Percentiles rank a stretch among this genome's conserved stretches.
Conservation (phyloP, 164 flowering plant genomes). For the Magnolia changhungtana region DNA sequence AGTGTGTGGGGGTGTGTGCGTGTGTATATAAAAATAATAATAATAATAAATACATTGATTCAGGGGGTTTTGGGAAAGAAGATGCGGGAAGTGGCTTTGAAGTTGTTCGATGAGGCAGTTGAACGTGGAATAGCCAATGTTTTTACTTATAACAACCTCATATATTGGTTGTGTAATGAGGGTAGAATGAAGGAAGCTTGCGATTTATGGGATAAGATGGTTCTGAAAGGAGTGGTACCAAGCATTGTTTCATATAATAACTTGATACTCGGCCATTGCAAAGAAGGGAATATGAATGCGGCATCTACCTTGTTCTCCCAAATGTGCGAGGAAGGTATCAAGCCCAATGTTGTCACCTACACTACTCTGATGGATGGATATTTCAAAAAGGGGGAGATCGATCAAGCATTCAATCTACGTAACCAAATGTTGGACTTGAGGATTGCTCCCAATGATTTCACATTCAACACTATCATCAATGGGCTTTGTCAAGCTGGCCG, state of each 20-base stretch:
- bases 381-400: too few relatives aligned
- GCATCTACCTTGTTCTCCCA: slow-evolving; percentile 40
- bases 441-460: too few relatives aligned
- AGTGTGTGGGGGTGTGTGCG: too few relatives aligned
- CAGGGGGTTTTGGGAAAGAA: slow-evolving; percentile 36
- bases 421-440: too few relatives aligned
- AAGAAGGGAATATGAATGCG: slow-evolving; percentile 39
- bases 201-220: slow-evolving; percentile 53
- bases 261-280: slow-evolving; percentile 61
- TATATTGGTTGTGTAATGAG: slow-evolving; percentile 44
- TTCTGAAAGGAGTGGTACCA: slow-evolving; percentile 41
- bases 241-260: slow-evolving; percentile 54
- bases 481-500: too few relatives aligned
- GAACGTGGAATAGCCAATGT: slow-evolving; percentile 49
- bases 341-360: slow-evolving; percentile 58
- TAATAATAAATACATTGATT: slow-evolving; percentile 53
- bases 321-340: slow-evolving; percentile 42
- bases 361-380: slow-evolving; percentile 15
- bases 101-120: slow-evolving; percentile 62
- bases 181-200: slow-evolving; percentile 50
- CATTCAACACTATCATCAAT: too few relatives aligned
- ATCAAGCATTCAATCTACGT: too few relatives aligned
- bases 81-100: slow-evolving; percentile 36
- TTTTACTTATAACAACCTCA: slow-evolving; percentile 42
- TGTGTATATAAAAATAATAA: too few relatives aligned